Evolutionary conservation across 208 protist genomes (phyloP).

Genomic region (Acanthamoeba lenticulata): DNA sequence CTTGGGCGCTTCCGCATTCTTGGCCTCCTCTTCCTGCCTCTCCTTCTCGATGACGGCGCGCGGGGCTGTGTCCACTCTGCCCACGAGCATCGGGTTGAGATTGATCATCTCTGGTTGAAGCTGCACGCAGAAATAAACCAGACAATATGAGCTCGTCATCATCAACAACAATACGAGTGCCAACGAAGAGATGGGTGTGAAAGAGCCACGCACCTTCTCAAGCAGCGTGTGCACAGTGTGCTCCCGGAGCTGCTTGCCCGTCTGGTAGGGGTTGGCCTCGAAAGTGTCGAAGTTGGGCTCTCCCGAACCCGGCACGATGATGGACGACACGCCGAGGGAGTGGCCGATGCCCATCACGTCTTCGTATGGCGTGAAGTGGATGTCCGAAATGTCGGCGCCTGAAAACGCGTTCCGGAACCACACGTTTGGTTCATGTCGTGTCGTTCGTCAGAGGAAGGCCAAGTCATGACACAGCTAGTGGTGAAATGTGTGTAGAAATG

Average conservation of each 20-base stretch:
- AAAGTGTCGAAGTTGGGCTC: slow-evolving; percentile 92
- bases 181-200: not conserved
- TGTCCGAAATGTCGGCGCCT: slow-evolving; percentile 52
- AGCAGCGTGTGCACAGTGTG: slow-evolving; percentile 85
- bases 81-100: slow-evolving; percentile 82
- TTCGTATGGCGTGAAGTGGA: slow-evolving; percentile 91
- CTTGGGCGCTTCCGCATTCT: not conserved
- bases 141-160: not conserved
- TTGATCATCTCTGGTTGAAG: slow-evolving; percentile 87
- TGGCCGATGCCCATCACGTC: slow-evolving; percentile 91
- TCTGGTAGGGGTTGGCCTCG: slow-evolving; percentile 91
- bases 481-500: not conserved
- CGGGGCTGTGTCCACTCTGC: slow-evolving; percentile 68
- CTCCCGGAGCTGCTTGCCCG: slow-evolving; percentile 84
- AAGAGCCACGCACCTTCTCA: slow-evolving; percentile 85
- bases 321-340: slow-evolving; percentile 79
- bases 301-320: slow-evolving; percentile 88
- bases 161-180: not conserved
- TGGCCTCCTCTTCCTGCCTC: slow-evolving; percentile 2
- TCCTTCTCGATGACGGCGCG: slow-evolving; percentile 53
- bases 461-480: not conserved
- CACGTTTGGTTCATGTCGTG: not conserved
- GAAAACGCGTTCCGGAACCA: not conserved
- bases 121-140: slow-evolving; percentile 37
- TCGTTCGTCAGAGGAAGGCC: not conserved